These are phyloP conservation scores for Rhypophila decipiens DNA, from an alignment of 495 filamentous ascomycete species.

Conservation along the genomic window DNA sequence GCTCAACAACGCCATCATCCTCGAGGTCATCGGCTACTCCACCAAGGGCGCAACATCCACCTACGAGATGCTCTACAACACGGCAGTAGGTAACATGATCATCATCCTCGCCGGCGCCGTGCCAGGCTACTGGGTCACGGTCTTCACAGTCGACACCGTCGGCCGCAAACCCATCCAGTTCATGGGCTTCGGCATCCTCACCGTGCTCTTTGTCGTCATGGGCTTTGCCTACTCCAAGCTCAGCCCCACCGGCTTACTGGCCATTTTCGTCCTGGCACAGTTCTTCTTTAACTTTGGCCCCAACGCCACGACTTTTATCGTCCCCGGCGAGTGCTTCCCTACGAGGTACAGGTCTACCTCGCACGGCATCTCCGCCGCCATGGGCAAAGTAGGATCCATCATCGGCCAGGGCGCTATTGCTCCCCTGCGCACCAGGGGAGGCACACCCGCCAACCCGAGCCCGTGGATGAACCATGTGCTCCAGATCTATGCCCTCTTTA, in stretches of 20 bases:
- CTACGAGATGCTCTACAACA: conserved; percentile 64
- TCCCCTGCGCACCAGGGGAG: conserved; percentile 42
- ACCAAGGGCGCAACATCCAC: conserved; percentile 42
- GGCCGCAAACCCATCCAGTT: conserved; percentile 80
- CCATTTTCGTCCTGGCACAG: conserved; percentile 74
- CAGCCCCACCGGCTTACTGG: conserved; percentile 50
- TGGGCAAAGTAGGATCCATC: conserved; percentile 55
- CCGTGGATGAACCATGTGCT: conserved; percentile 78
- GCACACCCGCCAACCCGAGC: conserved; percentile 30
- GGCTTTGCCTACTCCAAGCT: conserved; percentile 59
- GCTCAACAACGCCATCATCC: conserved; percentile 66
- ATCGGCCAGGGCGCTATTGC: conserved; percentile 49
- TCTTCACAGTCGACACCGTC: conserved; percentile 60
- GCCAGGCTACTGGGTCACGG: conserved; percentile 71
- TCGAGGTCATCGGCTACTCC: conserved; percentile 62
- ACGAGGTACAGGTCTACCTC: conserved; percentile 79
- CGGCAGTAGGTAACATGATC: conserved; percentile 68
- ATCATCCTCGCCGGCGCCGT: conserved; percentile 69
- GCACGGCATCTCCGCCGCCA: conserved; percentile 75
- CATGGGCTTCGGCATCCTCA: conserved; percentile 66
- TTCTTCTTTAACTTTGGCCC: conserved; percentile 69
- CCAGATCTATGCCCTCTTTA: conserved; percentile 75
- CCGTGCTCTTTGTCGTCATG: conserved; percentile 64
- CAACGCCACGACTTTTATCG: conserved; percentile 84
- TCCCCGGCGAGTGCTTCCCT: conserved; percentile 85